A percentile compares a stretch with the other conserved stretches of the same genome.
These are phyloP conservation scores for Kluyveromyces siamensis DNA, from an alignment of 805 yeast genomes.

Conservation along the genomic window DNA sequence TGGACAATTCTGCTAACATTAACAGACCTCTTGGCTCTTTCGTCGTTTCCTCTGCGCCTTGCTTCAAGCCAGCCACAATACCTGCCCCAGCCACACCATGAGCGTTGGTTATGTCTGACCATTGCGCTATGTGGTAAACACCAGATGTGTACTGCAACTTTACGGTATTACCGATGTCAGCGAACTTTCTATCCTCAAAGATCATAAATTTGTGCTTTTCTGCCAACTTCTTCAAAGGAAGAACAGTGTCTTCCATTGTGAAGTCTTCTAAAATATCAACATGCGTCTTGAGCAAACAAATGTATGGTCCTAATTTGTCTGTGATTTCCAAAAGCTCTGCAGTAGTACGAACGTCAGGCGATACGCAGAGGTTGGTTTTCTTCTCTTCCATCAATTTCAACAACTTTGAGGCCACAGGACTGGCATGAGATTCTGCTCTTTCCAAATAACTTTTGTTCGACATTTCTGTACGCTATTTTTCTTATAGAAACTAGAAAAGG, in stretches of 20 bases:
- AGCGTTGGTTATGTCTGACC: conserved; percentile 97
- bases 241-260: conserved; percentile 66
- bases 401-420: conserved; percentile 73
- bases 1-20: conserved; percentile 92
- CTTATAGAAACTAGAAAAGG: neutral
- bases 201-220: conserved; percentile 80
- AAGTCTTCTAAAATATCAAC: conserved; percentile 90
- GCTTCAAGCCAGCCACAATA: conserved; percentile 77
- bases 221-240: conserved; percentile 64
- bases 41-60: conserved; percentile 61
- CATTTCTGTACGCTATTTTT: conserved; percentile 8
- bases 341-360: conserved; percentile 82
- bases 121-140: conserved; percentile 74
- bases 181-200: conserved; percentile 96
- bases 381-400: conserved; percentile 68
- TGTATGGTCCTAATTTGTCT: conserved; percentile 81
- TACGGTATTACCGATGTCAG: conserved; percentile 97
- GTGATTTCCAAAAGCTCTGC: conserved; percentile 60
- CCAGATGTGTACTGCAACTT: conserved; percentile 91
- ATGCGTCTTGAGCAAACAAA: conserved; percentile 90
- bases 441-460: conserved; percentile 42
- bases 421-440: conserved; percentile 63
- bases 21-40: conserved; percentile 78
- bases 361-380: conserved; percentile 86
- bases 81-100: conserved; percentile 97